Evolutionary conservation across 2,329 filamentous ascomycete genomes (phyloP).

Genomic region (Lasiodiplodia citricola): DNA sequence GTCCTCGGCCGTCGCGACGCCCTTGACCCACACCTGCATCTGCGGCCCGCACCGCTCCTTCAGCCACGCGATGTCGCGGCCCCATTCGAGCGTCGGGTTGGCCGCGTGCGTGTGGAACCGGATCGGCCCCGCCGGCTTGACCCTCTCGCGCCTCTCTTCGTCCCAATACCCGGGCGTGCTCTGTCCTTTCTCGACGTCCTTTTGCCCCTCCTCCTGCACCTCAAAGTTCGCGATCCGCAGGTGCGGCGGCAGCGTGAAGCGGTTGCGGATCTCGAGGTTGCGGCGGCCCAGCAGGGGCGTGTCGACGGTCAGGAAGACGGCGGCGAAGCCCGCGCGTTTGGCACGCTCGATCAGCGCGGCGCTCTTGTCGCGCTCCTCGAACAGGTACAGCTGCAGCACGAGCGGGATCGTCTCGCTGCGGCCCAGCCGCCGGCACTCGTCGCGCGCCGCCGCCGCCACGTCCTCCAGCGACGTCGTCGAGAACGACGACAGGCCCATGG

Average conservation of each 20-base stretch:
- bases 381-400: constrained; percentile 68
- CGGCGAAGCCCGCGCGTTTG: constrained; percentile 53
- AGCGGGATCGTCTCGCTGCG: constrained; percentile 42
- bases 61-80: constrained; percentile 54
- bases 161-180: constrained; percentile 68
- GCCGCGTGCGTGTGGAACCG: constrained; percentile 16
- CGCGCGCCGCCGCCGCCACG: constrained; percentile 53
- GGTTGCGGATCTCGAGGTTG: constrained; percentile 53
- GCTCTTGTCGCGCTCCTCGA: constrained; percentile 59
- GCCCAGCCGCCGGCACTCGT: constrained; percentile 32
- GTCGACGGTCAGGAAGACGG: constrained; percentile 65
- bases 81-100: constrained; percentile 47
- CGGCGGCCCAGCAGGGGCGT: constrained; percentile 62
- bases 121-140: not conserved
- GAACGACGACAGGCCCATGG: constrained; percentile 46
- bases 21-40: constrained; percentile 31
- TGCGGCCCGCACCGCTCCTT: constrained; percentile 39
- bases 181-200: constrained; percentile 68
- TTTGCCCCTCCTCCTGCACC: constrained; percentile 54
- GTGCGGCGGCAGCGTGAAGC: constrained; percentile 41
- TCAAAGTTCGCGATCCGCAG: constrained; percentile 4
- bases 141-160: constrained; percentile 57
- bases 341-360: constrained; percentile 56
- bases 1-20: constrained; percentile 47
- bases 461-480: constrained; percentile 49